Percentiles rank a stretch among this genome's conserved stretches.
Conservation (phyloP, 2,329 filamentous ascomycete genomes). For the Knoxdaviesia capensis region DNA sequence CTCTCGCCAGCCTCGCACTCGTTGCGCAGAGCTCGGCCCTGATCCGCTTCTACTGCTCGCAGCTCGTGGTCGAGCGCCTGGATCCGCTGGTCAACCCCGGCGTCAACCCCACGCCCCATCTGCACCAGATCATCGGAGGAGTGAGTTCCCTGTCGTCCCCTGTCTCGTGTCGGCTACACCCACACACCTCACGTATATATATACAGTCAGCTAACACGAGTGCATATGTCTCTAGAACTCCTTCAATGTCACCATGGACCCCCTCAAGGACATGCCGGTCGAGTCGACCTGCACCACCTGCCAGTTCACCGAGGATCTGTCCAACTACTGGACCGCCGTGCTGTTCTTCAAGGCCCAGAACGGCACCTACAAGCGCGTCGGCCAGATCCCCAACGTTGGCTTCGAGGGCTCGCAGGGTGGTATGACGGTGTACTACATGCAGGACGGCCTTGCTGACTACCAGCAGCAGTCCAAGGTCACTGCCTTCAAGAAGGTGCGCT, state of each 20-base stretch:
- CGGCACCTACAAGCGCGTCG: slow-evolving; percentile 17
- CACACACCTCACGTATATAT: background rate
- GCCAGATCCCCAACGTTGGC: slow-evolving; percentile 31
- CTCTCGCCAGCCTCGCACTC: too few relatives aligned
- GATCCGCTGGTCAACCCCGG: slow-evolving; percentile 23
- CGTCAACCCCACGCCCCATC: slow-evolving; percentile 31
- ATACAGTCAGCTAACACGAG: too few relatives aligned
- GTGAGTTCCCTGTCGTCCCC: slow-evolving; percentile 6
- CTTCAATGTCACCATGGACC: slow-evolving; percentile 23
- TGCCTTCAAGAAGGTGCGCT: slow-evolving; percentile 16
- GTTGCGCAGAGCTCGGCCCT: background rate
- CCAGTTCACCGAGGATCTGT: slow-evolving; percentile 10
- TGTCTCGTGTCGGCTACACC: too few relatives aligned
- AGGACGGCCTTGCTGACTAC: slow-evolving; percentile 1
- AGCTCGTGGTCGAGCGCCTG: slow-evolving; percentile 23
- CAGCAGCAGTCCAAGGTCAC: slow-evolving; percentile 15
- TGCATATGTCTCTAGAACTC: slow-evolving; percentile 10
- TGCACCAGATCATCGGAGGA: slow-evolving; percentile 38
- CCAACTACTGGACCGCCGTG: slow-evolving; percentile 15
- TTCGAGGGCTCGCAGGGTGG: slow-evolving; percentile 1
- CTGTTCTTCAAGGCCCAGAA: slow-evolving; percentile 18
- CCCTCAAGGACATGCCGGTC: slow-evolving; percentile 15
- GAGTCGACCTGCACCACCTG: slow-evolving; percentile 18
- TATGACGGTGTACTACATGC: slow-evolving; percentile 20
- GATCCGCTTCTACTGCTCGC: slow-evolving; percentile 21